These are phyloP conservation scores for Trypanosoma mega DNA, from an alignment of 208 protist species.

Conservation along the genomic window DNA sequence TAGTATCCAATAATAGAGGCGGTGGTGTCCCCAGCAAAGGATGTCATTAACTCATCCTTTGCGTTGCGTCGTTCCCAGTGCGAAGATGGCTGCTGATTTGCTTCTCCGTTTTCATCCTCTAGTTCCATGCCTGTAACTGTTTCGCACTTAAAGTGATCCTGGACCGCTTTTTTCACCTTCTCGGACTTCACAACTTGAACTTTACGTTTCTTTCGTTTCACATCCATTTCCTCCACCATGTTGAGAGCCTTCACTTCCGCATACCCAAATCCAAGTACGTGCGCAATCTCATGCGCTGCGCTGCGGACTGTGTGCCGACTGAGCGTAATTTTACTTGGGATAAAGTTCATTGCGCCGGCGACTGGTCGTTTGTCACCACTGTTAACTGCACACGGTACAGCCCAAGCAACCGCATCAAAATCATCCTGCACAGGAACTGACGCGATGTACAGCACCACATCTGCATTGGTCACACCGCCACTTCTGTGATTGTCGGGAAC, in stretches of 20 bases:
- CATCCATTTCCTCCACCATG: slow-evolving; percentile 9
- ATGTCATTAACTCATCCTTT: slow-evolving; percentile 26
- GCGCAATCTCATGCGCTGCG: slow-evolving; percentile 74
- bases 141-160: slow-evolving; percentile 17
- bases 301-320: slow-evolving; percentile 13
- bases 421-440: no score
- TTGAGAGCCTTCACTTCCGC: neutral
- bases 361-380: slow-evolving; percentile 9
- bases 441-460: no score
- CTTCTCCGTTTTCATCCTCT: slow-evolving; percentile 17
- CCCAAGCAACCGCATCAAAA: slow-evolving; percentile 71
- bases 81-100: slow-evolving; percentile 14
- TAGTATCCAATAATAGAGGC: slow-evolving; percentile 12
- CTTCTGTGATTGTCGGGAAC: no score
- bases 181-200: slow-evolving; percentile 4
- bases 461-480: no score
- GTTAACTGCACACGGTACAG: slow-evolving; percentile 32
- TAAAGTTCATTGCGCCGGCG: slow-evolving; percentile 6
- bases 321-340: slow-evolving; percentile 12
- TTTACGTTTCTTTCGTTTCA: slow-evolving; percentile 16
- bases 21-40: neutral
- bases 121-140: slow-evolving; percentile 26
- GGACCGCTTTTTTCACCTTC: neutral
- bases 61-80: slow-evolving; percentile 34
- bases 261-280: slow-evolving; percentile 57